Percentiles rank a stretch among this genome's conserved stretches.
Conservation (phyloP, 257 asterid species). For the Mentha longifolia region DNA sequence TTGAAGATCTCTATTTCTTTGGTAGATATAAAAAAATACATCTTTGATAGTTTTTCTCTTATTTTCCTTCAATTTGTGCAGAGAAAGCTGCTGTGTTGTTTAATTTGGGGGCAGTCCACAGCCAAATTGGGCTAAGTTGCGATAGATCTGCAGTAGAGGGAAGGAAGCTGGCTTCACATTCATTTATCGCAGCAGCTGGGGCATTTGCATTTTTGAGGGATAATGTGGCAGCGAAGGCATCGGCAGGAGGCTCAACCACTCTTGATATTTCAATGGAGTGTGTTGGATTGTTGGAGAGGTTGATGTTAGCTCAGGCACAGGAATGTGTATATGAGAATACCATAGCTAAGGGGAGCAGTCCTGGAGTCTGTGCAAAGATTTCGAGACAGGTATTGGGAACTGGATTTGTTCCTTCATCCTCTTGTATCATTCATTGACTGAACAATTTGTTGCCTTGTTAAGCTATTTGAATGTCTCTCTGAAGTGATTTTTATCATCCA, state of each 20-base stretch:
- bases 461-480: background rate
- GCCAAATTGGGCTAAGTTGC: constrained; percentile 84
- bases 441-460: background rate
- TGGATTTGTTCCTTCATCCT: constrained; percentile 22
- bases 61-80: constrained; percentile 35
- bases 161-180: constrained; percentile 87
- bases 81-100: constrained; percentile 95
- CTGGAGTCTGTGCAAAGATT: constrained; percentile 88
- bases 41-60: background rate
- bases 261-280: constrained; percentile 83
- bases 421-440: constrained; percentile 11
- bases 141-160: constrained; percentile 96
- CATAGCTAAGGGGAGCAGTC: constrained; percentile 88
- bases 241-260: constrained; percentile 76
- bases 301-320: constrained; percentile 97
- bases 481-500: background rate
- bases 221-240: constrained; percentile 78
- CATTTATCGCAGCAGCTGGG: constrained; percentile 94
- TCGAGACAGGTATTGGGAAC: constrained; percentile 74
- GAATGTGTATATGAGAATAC: constrained; percentile 94
- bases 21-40: constrained; percentile 26
- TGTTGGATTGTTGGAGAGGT: constrained; percentile 86
- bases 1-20: background rate
- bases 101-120: constrained; percentile 88
- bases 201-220: constrained; percentile 81